A percentile compares a stretch with the other conserved stretches of the same genome.
phyloP scores from a whole-genome alignment of 2,329 filamentous ascomycete species.

The Monilinia fructicola region DNA sequence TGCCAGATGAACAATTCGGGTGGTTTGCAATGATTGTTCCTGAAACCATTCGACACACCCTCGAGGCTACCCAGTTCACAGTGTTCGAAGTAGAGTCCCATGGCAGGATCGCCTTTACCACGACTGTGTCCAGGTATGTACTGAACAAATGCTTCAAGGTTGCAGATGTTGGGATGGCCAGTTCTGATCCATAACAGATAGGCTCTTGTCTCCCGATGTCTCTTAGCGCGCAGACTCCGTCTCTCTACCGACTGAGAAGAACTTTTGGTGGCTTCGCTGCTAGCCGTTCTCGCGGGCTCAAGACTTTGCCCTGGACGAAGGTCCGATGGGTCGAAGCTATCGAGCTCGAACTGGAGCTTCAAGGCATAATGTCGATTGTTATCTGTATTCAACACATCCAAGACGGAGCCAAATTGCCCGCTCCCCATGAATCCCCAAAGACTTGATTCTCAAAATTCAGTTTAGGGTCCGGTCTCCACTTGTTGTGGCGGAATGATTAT shows the following conservation, averaged over 20 bases:
- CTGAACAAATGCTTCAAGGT: slow-evolving; percentile 16
- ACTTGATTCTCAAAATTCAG: background rate
- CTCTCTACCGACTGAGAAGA: background rate
- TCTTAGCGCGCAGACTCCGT: slow-evolving; percentile 7
- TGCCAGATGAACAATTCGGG: slow-evolving; percentile 4
- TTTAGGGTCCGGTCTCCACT: slow-evolving; percentile 1
- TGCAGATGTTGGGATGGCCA: slow-evolving; percentile 13
- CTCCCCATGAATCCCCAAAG: background rate
- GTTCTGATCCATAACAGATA: slow-evolving; percentile 8
- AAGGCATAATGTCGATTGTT: slow-evolving; percentile 6
- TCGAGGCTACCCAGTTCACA: background rate
- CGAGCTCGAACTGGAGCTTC: slow-evolving; percentile 2
- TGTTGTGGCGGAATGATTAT: slow-evolving; percentile 16
- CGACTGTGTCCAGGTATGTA: background rate
- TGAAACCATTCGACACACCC: background rate
- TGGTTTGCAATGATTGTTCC: background rate
- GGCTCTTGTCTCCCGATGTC: background rate
- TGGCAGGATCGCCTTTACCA: background rate
- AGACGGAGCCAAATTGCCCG: background rate
- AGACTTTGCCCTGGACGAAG: background rate
- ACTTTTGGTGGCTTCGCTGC: slow-evolving; percentile 1
- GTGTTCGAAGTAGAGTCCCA: slow-evolving; percentile 18
- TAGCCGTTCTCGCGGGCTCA: background rate
- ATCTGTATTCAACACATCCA: background rate
- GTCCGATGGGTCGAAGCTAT: background rate